phyloP scores from a whole-genome alignment of 805 yeast species.

The Metschnikowia cerradonensis region DNA sequence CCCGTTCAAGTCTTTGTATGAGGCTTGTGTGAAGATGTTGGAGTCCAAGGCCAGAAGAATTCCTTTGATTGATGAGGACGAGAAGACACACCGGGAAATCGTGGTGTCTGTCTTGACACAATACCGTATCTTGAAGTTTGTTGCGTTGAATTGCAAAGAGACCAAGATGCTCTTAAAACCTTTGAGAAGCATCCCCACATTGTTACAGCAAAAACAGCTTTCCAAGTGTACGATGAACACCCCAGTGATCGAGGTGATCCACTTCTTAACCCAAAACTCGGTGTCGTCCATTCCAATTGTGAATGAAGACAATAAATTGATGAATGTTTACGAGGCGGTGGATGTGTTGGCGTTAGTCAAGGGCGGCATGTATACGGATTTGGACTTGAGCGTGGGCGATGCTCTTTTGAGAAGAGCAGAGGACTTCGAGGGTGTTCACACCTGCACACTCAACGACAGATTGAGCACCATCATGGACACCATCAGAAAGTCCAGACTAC shows the following conservation, averaged over 20 bases:
- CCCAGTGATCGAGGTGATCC: constrained; percentile 91
- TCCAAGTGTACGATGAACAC: constrained; percentile 84
- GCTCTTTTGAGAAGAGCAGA: constrained; percentile 91
- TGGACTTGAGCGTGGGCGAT: constrained; percentile 90
- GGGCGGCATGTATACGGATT: constrained; percentile 90
- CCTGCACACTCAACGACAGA: constrained; percentile 85
- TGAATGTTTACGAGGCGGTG: constrained; percentile 93
- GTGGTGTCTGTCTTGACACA: constrained; percentile 95
- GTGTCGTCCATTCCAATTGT: constrained; percentile 92
- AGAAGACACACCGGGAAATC: constrained; percentile 85
- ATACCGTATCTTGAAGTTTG: constrained; percentile 91
- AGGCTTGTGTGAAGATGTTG: constrained; percentile 90
- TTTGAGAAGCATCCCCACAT: constrained; percentile 62
- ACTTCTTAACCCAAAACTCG: constrained; percentile 68
- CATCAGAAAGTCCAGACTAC: constrained; percentile 84
- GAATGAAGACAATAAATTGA: constrained; percentile 62
- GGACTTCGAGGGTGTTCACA: constrained; percentile 96
- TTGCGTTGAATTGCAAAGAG: constrained; percentile 93
- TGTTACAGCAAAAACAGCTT: constrained; percentile 50
- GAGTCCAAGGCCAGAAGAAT: constrained; percentile 86
- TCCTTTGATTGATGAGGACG: constrained; percentile 92
- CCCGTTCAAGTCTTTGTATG: constrained; percentile 84
- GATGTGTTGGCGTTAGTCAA: constrained; percentile 90
- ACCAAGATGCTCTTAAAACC: constrained; percentile 79
- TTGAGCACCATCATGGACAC: constrained; percentile 89